A percentile compares a stretch with the other conserved stretches of the same genome.
These are phyloP conservation scores for Agroathelia rolfsii DNA, from an alignment of 1,284 basidiomycete species.

Conservation along the genomic window DNA sequence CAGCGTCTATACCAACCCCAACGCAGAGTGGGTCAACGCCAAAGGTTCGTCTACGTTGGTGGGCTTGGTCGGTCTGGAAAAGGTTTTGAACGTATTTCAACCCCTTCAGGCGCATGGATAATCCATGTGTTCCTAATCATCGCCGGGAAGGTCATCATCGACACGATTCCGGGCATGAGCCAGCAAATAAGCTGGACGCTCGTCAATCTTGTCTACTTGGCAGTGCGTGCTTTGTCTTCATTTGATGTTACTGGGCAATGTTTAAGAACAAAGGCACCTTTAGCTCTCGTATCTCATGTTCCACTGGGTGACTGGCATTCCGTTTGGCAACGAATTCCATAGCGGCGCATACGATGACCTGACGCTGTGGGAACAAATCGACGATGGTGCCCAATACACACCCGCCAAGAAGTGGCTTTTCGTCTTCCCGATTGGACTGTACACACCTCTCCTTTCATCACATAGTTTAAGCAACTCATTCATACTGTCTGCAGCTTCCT, in stretches of 20 bases:
- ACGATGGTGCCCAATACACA: conserved; percentile 96
- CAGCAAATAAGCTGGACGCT: conserved; percentile 95
- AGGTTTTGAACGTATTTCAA: not conserved
- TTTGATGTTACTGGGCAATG: conserved; percentile 5
- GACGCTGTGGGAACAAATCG: conserved; percentile 99
- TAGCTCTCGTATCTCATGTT: conserved; percentile 98
- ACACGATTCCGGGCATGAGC: conserved; percentile 89
- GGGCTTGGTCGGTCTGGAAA: conserved; percentile 1
- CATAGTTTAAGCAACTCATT: conserved; percentile 3
- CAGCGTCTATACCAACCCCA: conserved; percentile 80
- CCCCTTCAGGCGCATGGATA: conserved; percentile 79
- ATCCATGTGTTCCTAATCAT: conserved; percentile 94
- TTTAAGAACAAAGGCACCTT: not conserved
- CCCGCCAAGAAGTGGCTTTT: conserved; percentile 98
- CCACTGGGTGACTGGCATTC: conserved; percentile 95
- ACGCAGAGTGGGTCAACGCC: conserved; percentile 97
- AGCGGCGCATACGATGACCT: conserved; percentile 95
- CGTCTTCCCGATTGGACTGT: conserved; percentile 86
- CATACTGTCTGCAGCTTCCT: conserved; percentile 60
- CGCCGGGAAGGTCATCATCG: conserved; percentile 85
- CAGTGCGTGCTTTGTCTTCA: conserved; percentile 43
- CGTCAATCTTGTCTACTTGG: conserved; percentile 87
- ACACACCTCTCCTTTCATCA: conserved; percentile 26
- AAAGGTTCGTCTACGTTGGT: conserved; percentile 82
- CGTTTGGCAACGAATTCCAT: conserved; percentile 83